These are phyloP conservation scores for Fusarium pseudograminearum DNA, from an alignment of 2,329 filamentous ascomycete genomes.

Conservation along the genomic window DNA sequence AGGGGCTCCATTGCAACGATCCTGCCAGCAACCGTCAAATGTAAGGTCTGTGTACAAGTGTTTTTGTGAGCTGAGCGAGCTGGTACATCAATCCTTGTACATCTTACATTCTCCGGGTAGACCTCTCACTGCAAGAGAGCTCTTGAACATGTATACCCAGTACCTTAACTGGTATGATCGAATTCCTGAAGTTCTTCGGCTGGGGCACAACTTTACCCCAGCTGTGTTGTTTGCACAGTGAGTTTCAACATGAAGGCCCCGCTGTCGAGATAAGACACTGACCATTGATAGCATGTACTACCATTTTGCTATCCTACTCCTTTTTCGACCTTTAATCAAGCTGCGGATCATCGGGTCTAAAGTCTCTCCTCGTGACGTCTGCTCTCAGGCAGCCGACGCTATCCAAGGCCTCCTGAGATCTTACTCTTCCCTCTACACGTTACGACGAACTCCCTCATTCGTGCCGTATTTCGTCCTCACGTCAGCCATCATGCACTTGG, in stretches of 20 bases:
- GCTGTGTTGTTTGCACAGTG: conserved; percentile 81
- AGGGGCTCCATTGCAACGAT: conserved; percentile 66
- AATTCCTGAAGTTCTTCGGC: conserved; percentile 72
- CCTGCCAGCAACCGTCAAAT: conserved; percentile 73
- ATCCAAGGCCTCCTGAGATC: conserved; percentile 68
- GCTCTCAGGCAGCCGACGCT: conserved; percentile 70
- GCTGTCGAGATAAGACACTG: neutral
- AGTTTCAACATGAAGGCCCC: conserved; percentile 50
- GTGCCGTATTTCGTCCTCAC: conserved; percentile 73
- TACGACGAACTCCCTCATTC: conserved; percentile 70
- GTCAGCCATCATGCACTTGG: conserved; percentile 70
- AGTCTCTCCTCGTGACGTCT: conserved; percentile 73
- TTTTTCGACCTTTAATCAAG: conserved; percentile 79
- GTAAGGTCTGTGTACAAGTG: conserved; percentile 76
- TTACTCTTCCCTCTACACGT: conserved; percentile 69
- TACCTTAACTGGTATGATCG: conserved; percentile 79
- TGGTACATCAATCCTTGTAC: conserved; percentile 78
- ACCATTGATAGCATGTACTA: conserved; percentile 71
- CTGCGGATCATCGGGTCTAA: conserved; percentile 71
- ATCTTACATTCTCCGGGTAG: conserved; percentile 78
- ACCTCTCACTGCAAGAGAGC: conserved; percentile 71
- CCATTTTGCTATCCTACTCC: conserved; percentile 76
- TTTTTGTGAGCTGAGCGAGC: conserved; percentile 78
- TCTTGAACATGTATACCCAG: conserved; percentile 74
- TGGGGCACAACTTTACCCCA: conserved; percentile 78